Evolutionary conservation across 192 early-diverging fungal genomes (phyloP).

Genomic region (Coemansia sp.): DNA sequence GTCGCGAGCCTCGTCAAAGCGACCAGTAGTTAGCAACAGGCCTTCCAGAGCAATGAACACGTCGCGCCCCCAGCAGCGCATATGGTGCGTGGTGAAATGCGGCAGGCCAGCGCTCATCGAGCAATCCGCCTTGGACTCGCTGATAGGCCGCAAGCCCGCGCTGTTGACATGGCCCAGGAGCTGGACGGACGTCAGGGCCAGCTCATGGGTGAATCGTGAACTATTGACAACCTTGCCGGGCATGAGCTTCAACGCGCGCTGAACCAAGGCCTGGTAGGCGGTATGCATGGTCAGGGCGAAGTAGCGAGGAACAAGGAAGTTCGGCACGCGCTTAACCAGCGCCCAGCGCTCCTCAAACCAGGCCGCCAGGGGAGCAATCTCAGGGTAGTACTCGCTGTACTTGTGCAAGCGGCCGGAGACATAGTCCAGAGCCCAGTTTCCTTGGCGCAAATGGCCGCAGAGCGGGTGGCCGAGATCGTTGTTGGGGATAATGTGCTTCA

Average conservation of each 20-base stretch:
- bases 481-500: slow-evolving; percentile 73
- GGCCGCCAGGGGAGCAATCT: slow-evolving; percentile 50
- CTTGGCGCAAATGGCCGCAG: slow-evolving; percentile 84
- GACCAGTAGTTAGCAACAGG: slow-evolving; percentile 78
- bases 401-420: slow-evolving; percentile 64
- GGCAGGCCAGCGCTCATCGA: slow-evolving; percentile 93
- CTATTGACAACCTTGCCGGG: slow-evolving; percentile 58
- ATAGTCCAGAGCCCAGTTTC: slow-evolving; percentile 93
- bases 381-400: slow-evolving; percentile 24
- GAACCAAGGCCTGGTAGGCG: slow-evolving; percentile 71
- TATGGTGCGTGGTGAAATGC: slow-evolving; percentile 89
- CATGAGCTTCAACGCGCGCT: slow-evolving; percentile 65
- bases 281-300: slow-evolving; percentile 82
- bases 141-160: slow-evolving; percentile 70
- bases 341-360: slow-evolving; percentile 79
- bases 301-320: slow-evolving; percentile 91
- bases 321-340: slow-evolving; percentile 70
- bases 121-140: slow-evolving; percentile 36
- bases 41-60: slow-evolving; percentile 92
- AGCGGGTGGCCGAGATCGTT: slow-evolving; percentile 95
- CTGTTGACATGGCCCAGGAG: slow-evolving; percentile 82
- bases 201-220: slow-evolving; percentile 65
- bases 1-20: slow-evolving; percentile 74
- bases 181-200: slow-evolving; percentile 82
- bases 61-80: slow-evolving; percentile 99